A percentile compares a stretch with the other conserved stretches of the same genome.
Evolutionary conservation across 2,329 filamentous ascomycete genomes (phyloP).

Genomic region (Fusarium citri): DNA sequence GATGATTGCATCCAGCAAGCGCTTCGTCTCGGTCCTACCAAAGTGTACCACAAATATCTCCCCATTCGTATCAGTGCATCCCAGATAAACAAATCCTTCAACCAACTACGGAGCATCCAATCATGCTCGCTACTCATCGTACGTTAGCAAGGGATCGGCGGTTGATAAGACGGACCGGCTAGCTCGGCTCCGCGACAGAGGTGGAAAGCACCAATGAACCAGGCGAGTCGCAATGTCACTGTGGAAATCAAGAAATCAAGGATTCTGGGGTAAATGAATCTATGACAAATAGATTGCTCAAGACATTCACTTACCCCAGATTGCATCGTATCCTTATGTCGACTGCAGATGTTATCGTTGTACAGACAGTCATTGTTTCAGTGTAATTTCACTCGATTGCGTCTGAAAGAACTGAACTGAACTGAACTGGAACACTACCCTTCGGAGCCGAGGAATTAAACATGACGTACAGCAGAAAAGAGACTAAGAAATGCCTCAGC

Average conservation of each 20-base stretch:
- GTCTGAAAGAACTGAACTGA: not conserved
- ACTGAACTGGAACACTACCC: not conserved
- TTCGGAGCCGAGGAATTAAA: constrained; percentile 3
- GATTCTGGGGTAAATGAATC: constrained; percentile 31
- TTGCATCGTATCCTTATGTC: constrained; percentile 10
- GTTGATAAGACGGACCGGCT: constrained; percentile 32
- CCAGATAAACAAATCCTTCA: constrained; percentile 6
- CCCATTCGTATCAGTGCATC: not conserved
- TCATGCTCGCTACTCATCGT: not conserved
- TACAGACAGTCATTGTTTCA: not conserved
- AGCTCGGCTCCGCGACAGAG: constrained; percentile 14
- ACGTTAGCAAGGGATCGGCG: constrained; percentile 20
- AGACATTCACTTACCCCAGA: constrained; percentile 29
- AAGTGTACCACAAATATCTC: not conserved
- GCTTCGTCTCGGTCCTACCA: not conserved
- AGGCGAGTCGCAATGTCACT: constrained; percentile 10
- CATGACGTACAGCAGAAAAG: not conserved
- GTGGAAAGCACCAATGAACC: not conserved
- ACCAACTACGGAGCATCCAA: not conserved
- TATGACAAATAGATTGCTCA: constrained; percentile 36
- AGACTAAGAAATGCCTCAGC: not conserved
- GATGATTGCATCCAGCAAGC: constrained; percentile 3
- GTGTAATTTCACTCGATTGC: not conserved
- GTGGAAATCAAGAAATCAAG: constrained; percentile 10
- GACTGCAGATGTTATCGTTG: not conserved